Evolutionary conservation across 2,329 filamentous ascomycete genomes (phyloP).

Genomic region (Colletotrichum trifolii): DNA sequence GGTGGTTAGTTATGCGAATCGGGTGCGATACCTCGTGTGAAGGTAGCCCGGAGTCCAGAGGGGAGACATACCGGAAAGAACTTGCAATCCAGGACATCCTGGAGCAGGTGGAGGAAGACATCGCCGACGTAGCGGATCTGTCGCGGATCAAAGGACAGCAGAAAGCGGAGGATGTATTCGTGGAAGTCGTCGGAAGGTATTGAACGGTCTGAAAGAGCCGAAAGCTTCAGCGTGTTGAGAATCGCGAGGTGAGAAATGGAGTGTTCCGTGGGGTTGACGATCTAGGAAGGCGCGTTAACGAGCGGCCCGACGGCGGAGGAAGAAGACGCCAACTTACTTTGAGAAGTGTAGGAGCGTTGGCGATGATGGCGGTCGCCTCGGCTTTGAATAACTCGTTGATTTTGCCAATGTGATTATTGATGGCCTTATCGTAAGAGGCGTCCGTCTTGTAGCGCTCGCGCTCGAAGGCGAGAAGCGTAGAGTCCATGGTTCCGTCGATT

Average conservation of each 20-base stretch:
- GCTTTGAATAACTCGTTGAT: constrained; percentile 52
- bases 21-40: too few relatives aligned
- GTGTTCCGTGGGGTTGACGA: constrained; percentile 59
- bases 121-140: constrained; percentile 64
- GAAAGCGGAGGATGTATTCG: constrained; percentile 56
- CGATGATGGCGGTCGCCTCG: constrained; percentile 44
- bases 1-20: constrained; percentile 20
- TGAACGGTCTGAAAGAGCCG: constrained; percentile 4
- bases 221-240: constrained; percentile 53
- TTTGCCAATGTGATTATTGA: constrained; percentile 50
- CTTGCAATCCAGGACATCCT: constrained; percentile 50
- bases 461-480: constrained; percentile 56
- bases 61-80: constrained; percentile 54
- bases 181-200: constrained; percentile 44
- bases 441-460: constrained; percentile 43
- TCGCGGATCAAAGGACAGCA: constrained; percentile 59
- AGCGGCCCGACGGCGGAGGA: neutral
- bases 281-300: constrained; percentile 44
- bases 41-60: neutral
- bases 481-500: constrained; percentile 44
- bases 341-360: constrained; percentile 52
- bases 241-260: constrained; percentile 64
- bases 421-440: constrained; percentile 53
- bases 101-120: constrained; percentile 57
- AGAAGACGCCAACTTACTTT: constrained; percentile 46